These are phyloP conservation scores for Arthrobotrys sphaeroides DNA, from an alignment of 2,329 filamentous ascomycete genomes.

Conservation along the genomic window DNA sequence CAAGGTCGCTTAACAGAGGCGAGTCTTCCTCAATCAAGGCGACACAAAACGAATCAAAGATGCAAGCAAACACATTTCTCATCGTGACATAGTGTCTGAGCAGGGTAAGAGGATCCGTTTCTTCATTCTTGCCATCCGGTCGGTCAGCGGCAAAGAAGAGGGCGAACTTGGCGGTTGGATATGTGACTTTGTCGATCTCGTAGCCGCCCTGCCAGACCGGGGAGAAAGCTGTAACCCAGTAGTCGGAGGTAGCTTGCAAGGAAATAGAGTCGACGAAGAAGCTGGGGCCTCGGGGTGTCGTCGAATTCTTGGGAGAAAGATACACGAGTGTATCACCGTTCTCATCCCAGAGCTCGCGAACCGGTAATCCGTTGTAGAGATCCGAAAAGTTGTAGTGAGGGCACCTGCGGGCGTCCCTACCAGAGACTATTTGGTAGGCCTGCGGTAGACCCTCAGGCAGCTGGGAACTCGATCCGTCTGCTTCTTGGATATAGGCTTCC, in stretches of 20 bases:
- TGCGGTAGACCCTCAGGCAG: constrained; percentile 11
- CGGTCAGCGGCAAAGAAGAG: constrained; percentile 45
- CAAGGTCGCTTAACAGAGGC: constrained; percentile 32
- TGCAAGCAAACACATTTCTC: constrained; percentile 50
- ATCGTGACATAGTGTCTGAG: constrained; percentile 47
- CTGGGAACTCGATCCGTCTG: not conserved
- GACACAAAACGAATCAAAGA: constrained; percentile 49
- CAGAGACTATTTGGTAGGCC: constrained; percentile 36
- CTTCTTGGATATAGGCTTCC: not conserved
- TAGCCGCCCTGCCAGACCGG: constrained; percentile 46
- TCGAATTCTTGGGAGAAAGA: constrained; percentile 29
- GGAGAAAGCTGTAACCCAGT: constrained; percentile 38
- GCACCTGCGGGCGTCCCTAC: constrained; percentile 13
- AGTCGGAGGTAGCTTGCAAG: constrained; percentile 37
- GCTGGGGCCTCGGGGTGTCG: constrained; percentile 20
- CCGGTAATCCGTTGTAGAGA: constrained; percentile 26
- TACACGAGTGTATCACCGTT: constrained; percentile 49
- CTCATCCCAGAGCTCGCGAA: constrained; percentile 30
- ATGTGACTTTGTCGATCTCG: constrained; percentile 31
- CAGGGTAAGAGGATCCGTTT: constrained; percentile 29
- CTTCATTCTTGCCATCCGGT: constrained; percentile 34
- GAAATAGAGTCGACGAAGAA: constrained; percentile 33
- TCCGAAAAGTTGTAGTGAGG: constrained; percentile 33
- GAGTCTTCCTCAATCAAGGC: constrained; percentile 36
- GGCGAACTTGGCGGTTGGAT: constrained; percentile 31